Evolutionary conservation across 257 asterid species (phyloP), one percentile per base, ranked within the genome.

Genomic region (Cinchona pubescens): DNA sequence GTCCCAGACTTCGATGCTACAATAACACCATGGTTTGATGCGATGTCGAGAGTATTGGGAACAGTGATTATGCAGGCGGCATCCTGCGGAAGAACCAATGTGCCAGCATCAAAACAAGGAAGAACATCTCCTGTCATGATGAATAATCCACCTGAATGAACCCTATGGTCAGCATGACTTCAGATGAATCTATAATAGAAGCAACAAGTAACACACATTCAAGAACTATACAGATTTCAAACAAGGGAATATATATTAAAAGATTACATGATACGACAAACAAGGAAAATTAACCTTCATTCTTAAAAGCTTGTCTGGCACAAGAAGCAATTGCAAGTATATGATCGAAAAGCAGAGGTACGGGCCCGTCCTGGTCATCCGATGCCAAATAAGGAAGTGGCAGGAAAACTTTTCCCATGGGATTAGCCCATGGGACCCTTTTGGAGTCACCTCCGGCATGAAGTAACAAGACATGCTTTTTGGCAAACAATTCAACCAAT

Each of bases 361-460:
- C 98, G 67, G 99, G 90, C 25, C 96, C 91, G 75, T 94, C 98
- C 59, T 88, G 97, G 81, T 94, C 97, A 82, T 91, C 98, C 27
- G 88, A 86, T 71, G 96, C 99, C 91, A 95, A 82, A 79, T 78
- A 95, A 60, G 99, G 98, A 63, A 95, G 98, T 23, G 99, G 98
- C 77, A 95, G 88, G 84, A 95, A 95, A 81, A 91, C 96, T 80
- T 95, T 95, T 59, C 98, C 98, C 99, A 95, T 95, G 51, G 98
- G 99, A 82, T 95, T 95, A 70, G 98, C 98, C 99, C 99, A 95
- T 49, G 98, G 98, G 69, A 95, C 96, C 87, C 98, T 80, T 88
- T 95, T 91, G 74, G 98, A 95, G 91, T 95, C 98, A 76, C 98
- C 99, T 78, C 96, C 99, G 79, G 97, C 99, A 83, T 95, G 99